Conservation (phyloP, 805 yeast genomes). For the Yamadazyma akitaensis region DNA sequence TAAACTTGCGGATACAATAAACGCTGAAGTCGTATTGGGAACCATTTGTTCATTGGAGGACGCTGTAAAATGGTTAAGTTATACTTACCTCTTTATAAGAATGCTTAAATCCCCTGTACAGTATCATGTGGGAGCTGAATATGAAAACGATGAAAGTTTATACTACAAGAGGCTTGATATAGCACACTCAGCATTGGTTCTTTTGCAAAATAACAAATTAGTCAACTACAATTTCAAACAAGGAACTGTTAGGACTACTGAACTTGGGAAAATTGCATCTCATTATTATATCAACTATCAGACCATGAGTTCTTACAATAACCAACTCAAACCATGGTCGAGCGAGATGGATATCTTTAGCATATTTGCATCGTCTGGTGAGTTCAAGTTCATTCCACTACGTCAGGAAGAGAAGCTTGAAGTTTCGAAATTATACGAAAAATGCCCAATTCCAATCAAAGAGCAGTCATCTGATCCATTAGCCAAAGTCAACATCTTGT, state of each 20-base stretch:
- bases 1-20: slow-evolving; percentile 66
- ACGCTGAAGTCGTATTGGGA: slow-evolving; percentile 85
- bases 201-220: slow-evolving; percentile 55
- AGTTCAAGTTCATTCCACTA: slow-evolving; percentile 78
- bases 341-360: slow-evolving; percentile 72
- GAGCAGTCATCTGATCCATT: slow-evolving; percentile 67
- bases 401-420: slow-evolving; percentile 84
- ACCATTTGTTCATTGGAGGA: slow-evolving; percentile 56
- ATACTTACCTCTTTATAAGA: slow-evolving; percentile 74
- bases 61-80: slow-evolving; percentile 77
- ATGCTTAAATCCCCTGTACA: slow-evolving; percentile 70
- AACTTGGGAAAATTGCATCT: slow-evolving; percentile 80
- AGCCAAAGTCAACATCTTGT: slow-evolving; percentile 73
- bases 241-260: slow-evolving; percentile 47
- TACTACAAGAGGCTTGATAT: slow-evolving; percentile 59
- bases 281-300: slow-evolving; percentile 76
- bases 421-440: slow-evolving; percentile 60
- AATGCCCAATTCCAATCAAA: slow-evolving; percentile 82
- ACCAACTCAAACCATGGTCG: slow-evolving; percentile 59
- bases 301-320: slow-evolving; percentile 67
- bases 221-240: slow-evolving; percentile 51
- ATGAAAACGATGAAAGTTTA: slow-evolving; percentile 48
- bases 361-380: slow-evolving; percentile 77
- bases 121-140: slow-evolving; percentile 72
- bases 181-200: slow-evolving; percentile 68